Conservation (phyloP, 176 grass and related monocot species). For the Themeda triandra region DNA sequence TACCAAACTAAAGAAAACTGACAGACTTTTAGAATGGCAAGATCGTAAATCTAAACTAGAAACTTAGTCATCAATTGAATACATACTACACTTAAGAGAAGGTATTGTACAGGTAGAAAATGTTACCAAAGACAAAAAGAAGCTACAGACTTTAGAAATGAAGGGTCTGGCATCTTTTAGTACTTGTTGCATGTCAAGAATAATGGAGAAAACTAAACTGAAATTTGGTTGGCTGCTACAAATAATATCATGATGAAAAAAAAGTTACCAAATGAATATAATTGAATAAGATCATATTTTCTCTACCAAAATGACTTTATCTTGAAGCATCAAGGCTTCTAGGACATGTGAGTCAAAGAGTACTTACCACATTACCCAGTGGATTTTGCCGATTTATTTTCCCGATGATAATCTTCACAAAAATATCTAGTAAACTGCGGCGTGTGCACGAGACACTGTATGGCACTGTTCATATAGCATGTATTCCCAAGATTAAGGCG, state of each 20-base stretch:
- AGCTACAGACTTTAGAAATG: neutral
- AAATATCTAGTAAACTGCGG: conserved; percentile 96
- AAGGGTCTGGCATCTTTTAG: neutral
- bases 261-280: neutral
- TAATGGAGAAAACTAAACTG: neutral
- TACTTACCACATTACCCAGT: conserved; percentile 94
- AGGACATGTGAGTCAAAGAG: conserved; percentile 21
- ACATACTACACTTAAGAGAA: neutral
- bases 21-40: neutral
- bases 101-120: neutral
- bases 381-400: conserved; percentile 99
- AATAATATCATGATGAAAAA: conserved; percentile 24
- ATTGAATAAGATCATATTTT: neutral
- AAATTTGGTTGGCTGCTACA: neutral
- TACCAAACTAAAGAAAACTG: neutral
- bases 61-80: neutral
- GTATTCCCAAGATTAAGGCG: conserved; percentile 96
- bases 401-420: conserved; percentile 90
- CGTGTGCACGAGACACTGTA: conserved; percentile 98
- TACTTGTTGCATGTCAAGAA: neutral
- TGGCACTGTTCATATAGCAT: conserved; percentile 98
- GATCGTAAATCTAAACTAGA: neutral
- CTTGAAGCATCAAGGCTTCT: neutral
- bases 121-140: neutral
- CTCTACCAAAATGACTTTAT: neutral